Evolutionary conservation across 2,329 filamentous ascomycete genomes (phyloP).

Genomic region (Onygenales sp.): DNA sequence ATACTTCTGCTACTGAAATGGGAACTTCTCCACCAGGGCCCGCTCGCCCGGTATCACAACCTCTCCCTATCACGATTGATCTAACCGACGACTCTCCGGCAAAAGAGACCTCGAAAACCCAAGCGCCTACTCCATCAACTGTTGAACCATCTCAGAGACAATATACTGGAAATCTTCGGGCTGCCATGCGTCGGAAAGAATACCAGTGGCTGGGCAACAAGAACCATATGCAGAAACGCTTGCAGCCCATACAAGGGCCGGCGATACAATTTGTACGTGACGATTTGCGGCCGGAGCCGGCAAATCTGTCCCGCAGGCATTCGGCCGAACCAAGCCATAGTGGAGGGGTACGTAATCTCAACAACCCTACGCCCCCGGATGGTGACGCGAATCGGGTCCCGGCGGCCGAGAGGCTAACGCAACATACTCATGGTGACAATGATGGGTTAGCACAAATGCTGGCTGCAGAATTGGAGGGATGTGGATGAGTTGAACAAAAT

Average conservation of each 20-base stretch:
- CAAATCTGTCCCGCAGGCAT: not conserved
- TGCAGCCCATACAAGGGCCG: not conserved
- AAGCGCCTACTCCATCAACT: not conserved
- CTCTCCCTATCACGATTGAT: conserved; percentile 8
- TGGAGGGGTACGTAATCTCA: not conserved
- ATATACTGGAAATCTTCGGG: conserved; percentile 12
- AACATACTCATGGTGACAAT: conserved; percentile 5
- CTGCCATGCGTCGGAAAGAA: conserved; percentile 20
- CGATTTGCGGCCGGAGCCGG: not conserved
- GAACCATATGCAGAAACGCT: not conserved
- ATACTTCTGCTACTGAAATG: conserved; percentile 5
- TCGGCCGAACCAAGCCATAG: not conserved
- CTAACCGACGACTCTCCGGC: conserved; percentile 5
- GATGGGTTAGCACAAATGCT: conserved; percentile 19
- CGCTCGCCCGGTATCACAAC: conserved; percentile 5
- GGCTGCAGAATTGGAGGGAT: conserved; percentile 17
- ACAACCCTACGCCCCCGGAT: not conserved
- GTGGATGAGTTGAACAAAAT: not conserved
- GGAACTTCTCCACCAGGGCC: conserved; percentile 12
- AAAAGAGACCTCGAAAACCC: not conserved
- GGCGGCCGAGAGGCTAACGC: not conserved
- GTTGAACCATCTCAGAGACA: not conserved
- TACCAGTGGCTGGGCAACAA: conserved; percentile 21
- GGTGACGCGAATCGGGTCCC: not conserved
- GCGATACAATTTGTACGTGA: not conserved